Evolutionary conservation across 2,329 filamentous ascomycete species (phyloP).

Genomic region (Niveomyces coronatus): DNA sequence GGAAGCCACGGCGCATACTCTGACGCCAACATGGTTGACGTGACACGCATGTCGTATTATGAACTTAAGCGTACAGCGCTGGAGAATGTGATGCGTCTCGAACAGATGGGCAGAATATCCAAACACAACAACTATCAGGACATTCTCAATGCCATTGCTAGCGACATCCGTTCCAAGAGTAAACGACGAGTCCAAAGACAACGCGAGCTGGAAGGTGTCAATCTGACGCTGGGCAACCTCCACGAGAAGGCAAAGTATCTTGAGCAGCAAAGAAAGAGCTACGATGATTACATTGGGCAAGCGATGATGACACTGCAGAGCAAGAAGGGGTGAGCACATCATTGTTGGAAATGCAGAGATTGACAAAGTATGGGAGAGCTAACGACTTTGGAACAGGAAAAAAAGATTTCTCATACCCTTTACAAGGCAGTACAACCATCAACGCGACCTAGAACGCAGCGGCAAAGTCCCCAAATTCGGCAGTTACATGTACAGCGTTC

Average conservation of each 20-base stretch:
- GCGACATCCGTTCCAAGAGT: slow-evolving; percentile 96
- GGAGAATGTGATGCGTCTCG: slow-evolving; percentile 85
- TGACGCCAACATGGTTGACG: slow-evolving; percentile 78
- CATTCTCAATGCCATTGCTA: slow-evolving; percentile 90
- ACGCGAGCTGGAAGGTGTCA: slow-evolving; percentile 77
- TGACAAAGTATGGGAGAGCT: slow-evolving; percentile 3
- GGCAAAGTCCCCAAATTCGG: slow-evolving; percentile 96
- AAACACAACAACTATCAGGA: slow-evolving; percentile 91
- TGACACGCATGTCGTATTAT: slow-evolving; percentile 80
- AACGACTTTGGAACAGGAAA: slow-evolving; percentile 44
- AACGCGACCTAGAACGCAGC: slow-evolving; percentile 84
- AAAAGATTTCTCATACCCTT: slow-evolving; percentile 93
- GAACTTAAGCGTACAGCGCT: slow-evolving; percentile 88
- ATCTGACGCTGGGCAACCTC: slow-evolving; percentile 62
- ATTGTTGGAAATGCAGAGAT: neutral
- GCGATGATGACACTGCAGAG: slow-evolving; percentile 95
- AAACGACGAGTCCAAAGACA: slow-evolving; percentile 83
- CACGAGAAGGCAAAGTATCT: slow-evolving; percentile 85
- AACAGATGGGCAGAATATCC: slow-evolving; percentile 81
- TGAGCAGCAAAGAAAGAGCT: slow-evolving; percentile 90
- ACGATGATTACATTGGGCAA: slow-evolving; percentile 98
- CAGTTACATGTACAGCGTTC: slow-evolving; percentile 92
- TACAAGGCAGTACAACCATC: slow-evolving; percentile 97
- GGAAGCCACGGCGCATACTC: slow-evolving; percentile 77
- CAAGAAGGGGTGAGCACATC: slow-evolving; percentile 66